Percentiles rank a stretch among this genome's conserved stretches.
Evolutionary conservation across 2,329 filamentous ascomycete genomes (phyloP).

Genomic region (Aspergillus tamarii): DNA sequence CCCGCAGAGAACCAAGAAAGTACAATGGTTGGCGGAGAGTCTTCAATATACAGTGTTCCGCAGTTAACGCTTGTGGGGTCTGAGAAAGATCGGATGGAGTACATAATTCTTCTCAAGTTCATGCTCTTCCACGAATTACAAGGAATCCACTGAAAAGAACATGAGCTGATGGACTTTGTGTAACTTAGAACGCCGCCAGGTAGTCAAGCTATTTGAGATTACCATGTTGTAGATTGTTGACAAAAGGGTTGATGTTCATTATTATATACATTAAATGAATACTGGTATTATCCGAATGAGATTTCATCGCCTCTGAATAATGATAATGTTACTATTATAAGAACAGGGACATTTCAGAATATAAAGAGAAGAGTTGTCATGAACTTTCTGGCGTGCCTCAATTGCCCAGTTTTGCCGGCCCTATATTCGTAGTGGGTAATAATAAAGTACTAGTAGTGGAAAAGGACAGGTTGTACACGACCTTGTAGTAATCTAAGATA

Average conservation of each 20-base stretch:
- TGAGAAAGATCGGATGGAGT: background rate
- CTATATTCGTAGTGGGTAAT: background rate
- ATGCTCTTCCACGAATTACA: background rate
- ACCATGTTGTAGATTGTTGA: background rate
- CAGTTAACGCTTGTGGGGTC: background rate
- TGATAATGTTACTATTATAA: background rate
- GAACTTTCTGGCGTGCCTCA: background rate
- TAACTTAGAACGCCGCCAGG: background rate
- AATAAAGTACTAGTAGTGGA: background rate
- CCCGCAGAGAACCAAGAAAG: background rate
- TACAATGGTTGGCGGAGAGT: background rate
- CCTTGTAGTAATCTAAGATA: too few species aligned
- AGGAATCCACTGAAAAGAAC: background rate
- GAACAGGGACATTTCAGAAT: background rate
- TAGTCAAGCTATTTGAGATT: background rate
- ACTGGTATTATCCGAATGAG: background rate
- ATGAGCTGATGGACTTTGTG: background rate
- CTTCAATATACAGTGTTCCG: background rate
- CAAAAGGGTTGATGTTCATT: background rate
- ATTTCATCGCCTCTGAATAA: background rate
- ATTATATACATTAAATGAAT: background rate
- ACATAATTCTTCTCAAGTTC: background rate
- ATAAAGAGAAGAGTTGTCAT: background rate
- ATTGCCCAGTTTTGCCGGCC: background rate
- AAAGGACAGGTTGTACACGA: background rate